Base-by-base conservation (phyloP, 768 basidiomycete species). In the Ramaria sp. region DNA sequence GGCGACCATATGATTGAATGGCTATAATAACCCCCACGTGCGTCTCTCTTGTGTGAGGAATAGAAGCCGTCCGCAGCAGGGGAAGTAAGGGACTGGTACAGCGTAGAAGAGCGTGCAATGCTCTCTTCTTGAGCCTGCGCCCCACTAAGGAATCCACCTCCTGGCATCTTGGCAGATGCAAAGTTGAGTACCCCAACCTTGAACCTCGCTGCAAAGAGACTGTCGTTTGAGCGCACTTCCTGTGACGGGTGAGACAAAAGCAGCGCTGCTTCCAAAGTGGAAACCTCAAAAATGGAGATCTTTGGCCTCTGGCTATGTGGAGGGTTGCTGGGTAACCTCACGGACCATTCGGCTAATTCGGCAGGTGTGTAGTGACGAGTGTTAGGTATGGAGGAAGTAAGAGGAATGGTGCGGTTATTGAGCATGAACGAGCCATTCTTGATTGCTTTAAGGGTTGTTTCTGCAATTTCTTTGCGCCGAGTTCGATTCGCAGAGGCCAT, bases 111-210 rank as follows among this genome's bases (percentile, higher is more conserved):
- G 39, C 87, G 79, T 10, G 87, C 85, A 60, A 90, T 76, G 36
- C 81, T 82, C 65, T 90, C 87, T 64, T 90, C 88, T 61, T 90
- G 87, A 1, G 88, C 87, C 56, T 81, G 78, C 0, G 84, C 78
- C 15, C 87, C 88, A 53, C 66, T 73, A 56, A 77, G 73, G 66
- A 90, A 88, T 5, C 88, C 88, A 3, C 88, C 86, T 1, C 87
- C 86, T 1, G 84, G 82, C 36, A 79, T 78, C 49, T 76, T 83
- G 3, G 87, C 85, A 0, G 82, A 84, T 1, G 86, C 86, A 61
- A 88, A 88, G 63, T 82, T 88, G 27, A 89, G 76, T 15, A 88
- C 67, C 18, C 84, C 85, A 10, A 86, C 66, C 28, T 8, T 37
- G 22, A 18, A 24, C 39, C 15, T 20, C 12, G 16, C 22, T 30